A percentile compares a stretch with the other conserved stretches of the same genome.
These are phyloP conservation scores for Botrytis hyacinthi DNA, from an alignment of 2,329 filamentous ascomycete species.

Conservation along the genomic window DNA sequence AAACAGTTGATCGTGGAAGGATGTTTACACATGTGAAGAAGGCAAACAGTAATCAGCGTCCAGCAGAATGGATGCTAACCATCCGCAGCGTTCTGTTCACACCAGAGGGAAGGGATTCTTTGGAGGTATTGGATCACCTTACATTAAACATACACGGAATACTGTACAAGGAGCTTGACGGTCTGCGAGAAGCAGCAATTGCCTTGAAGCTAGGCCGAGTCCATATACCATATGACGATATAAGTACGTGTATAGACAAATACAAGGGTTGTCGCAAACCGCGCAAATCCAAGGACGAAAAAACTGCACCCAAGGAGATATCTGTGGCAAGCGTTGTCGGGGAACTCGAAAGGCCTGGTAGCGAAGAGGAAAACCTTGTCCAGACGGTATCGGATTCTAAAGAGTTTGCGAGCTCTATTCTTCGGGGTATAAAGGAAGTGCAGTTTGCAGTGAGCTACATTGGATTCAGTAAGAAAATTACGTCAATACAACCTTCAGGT, in stretches of 20 bases:
- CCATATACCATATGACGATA: constrained; percentile 86
- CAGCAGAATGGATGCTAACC: constrained; percentile 92
- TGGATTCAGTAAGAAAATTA: constrained; percentile 77
- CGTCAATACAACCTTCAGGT: constrained; percentile 63
- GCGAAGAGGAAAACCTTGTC: constrained; percentile 64
- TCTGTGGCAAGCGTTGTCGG: constrained; percentile 71
- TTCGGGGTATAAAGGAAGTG: constrained; percentile 92
- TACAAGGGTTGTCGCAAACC: constrained; percentile 48
- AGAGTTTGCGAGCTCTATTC: constrained; percentile 84
- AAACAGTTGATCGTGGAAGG: constrained; percentile 86
- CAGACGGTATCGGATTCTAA: constrained; percentile 88
- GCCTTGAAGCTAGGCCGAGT: constrained; percentile 87
- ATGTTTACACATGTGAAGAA: constrained; percentile 79
- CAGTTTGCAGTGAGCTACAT: constrained; percentile 93
- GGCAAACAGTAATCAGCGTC: constrained; percentile 60
- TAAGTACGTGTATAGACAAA: constrained; percentile 60
- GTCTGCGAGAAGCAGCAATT: constrained; percentile 84
- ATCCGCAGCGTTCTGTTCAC: constrained; percentile 86
- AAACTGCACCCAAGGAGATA: constrained; percentile 54
- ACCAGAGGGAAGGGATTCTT: constrained; percentile 76
- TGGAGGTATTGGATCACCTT: constrained; percentile 84
- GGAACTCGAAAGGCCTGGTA: constrained; percentile 63
- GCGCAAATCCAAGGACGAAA: constrained; percentile 31
- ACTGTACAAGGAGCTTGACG: constrained; percentile 79
- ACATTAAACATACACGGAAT: constrained; percentile 90